phyloP scores from a whole-genome alignment of 2,329 filamentous ascomycete species.

The Trichoderma gracile region DNA sequence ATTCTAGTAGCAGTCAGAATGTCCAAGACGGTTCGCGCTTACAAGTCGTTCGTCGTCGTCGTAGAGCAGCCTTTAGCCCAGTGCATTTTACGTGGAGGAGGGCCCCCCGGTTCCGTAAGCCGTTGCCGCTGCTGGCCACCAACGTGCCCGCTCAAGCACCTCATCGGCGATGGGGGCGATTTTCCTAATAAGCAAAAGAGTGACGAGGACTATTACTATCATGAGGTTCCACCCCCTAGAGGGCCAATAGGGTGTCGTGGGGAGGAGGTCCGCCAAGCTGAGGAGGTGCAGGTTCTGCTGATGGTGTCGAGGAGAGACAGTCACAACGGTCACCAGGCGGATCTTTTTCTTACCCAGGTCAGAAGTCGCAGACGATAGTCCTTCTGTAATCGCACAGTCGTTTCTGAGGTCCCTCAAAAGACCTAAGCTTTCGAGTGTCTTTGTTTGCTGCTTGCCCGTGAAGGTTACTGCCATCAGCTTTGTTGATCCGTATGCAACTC shows the following conservation, averaged over 20 bases:
- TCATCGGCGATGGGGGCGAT: constrained; percentile 14
- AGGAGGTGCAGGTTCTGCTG: background rate
- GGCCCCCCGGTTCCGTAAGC: constrained; percentile 6
- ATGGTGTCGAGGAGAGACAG: constrained; percentile 8
- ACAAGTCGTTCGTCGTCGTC: background rate
- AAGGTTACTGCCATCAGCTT: background rate
- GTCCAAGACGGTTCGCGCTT: background rate
- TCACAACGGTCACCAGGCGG: constrained; percentile 1
- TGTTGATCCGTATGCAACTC: constrained; percentile 1
- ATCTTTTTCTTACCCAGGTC: background rate
- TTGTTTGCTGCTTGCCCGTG: background rate
- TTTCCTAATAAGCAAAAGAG: constrained; percentile 3
- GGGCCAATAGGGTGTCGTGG: constrained; percentile 21
- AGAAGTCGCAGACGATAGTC: background rate
- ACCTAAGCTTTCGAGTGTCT: background rate
- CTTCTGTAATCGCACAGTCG: background rate
- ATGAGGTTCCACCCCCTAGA: constrained; percentile 18
- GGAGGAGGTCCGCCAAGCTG: constrained; percentile 13
- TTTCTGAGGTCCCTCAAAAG: background rate
- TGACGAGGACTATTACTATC: constrained; percentile 5
- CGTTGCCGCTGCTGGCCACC: background rate
- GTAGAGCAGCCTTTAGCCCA: too few relatives aligned
- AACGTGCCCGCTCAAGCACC: background rate
- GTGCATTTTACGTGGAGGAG: background rate
- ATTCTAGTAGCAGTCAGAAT: too few relatives aligned